A percentile compares a stretch with the other conserved stretches of the same genome.
Evolutionary conservation across 257 asterid genomes (phyloP).

Genomic region (Nicotiana attenuata): DNA sequence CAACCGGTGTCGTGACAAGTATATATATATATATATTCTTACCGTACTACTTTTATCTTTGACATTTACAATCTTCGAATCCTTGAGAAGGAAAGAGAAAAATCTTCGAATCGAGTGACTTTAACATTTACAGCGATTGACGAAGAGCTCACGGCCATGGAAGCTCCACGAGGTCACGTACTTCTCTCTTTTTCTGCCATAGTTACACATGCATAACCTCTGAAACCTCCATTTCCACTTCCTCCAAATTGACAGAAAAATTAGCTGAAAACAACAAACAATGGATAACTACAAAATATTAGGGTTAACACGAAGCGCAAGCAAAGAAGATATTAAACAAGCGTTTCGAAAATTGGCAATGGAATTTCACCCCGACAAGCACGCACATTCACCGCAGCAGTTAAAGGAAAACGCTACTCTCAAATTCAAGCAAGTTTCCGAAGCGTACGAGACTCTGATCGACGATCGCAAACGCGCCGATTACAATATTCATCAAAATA

Average conservation of each 20-base stretch:
- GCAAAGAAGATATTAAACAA: constrained; percentile 79
- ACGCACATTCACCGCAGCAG: constrained; percentile 56
- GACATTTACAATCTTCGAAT: too few species aligned
- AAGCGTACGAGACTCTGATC: constrained; percentile 67
- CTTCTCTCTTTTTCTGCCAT: background rate
- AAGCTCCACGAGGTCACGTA: background rate
- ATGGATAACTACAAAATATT: constrained; percentile 76
- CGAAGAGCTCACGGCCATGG: background rate
- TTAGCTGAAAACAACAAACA: background rate
- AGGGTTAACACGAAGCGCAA: constrained; percentile 55
- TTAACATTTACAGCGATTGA: background rate
- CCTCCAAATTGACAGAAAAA: background rate
- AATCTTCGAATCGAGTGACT: background rate
- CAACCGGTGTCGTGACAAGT: too few species aligned
- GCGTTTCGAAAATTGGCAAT: constrained; percentile 76
- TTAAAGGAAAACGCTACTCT: constrained; percentile 45
- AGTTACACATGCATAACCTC: background rate
- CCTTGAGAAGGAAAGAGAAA: background rate
- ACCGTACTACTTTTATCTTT: too few species aligned
- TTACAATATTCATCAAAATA: constrained; percentile 39
- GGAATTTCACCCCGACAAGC: constrained; percentile 91
- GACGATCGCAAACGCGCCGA: constrained; percentile 77
- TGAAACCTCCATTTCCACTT: background rate
- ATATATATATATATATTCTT: too few species aligned
- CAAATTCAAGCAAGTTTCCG: constrained; percentile 77